These are phyloP conservation scores for Coniochaeta prunicola DNA, from an alignment of 2,329 filamentous ascomycete genomes.

Conservation along the genomic window DNA sequence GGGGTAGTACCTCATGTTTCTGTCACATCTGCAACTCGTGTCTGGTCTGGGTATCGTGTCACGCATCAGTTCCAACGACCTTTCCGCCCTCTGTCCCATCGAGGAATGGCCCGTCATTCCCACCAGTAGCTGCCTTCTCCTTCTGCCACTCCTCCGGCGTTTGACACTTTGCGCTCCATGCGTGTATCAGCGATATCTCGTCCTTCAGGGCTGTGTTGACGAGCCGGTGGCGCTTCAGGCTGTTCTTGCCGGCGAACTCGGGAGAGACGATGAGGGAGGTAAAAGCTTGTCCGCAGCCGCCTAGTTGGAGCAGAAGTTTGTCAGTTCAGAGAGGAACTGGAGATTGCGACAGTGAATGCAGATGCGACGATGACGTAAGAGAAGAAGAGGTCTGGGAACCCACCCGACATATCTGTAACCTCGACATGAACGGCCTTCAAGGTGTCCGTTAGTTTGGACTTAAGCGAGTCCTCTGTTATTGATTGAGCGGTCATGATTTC, in stretches of 20 bases:
- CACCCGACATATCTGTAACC: slow-evolving; percentile 90
- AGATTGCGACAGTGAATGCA: background rate
- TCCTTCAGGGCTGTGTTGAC: slow-evolving; percentile 78
- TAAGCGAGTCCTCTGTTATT: slow-evolving; percentile 68
- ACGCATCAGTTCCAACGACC: slow-evolving; percentile 28
- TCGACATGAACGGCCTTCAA: slow-evolving; percentile 74
- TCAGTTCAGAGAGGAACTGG: background rate
- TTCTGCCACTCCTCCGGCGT: slow-evolving; percentile 85
- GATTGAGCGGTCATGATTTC: slow-evolving; percentile 43
- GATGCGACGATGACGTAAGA: slow-evolving; percentile 1
- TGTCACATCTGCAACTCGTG: background rate
- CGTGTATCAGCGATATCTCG: slow-evolving; percentile 87
- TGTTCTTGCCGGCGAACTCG: slow-evolving; percentile 63
- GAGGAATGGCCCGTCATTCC: slow-evolving; percentile 26
- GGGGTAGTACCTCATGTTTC: background rate
- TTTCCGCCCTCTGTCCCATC: slow-evolving; percentile 36
- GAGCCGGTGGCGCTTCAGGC: slow-evolving; percentile 76
- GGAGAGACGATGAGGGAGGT: slow-evolving; percentile 55
- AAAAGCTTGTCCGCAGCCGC: slow-evolving; percentile 56
- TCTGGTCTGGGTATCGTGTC: background rate
- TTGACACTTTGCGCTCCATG: slow-evolving; percentile 91
- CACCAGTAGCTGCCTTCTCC: slow-evolving; percentile 34
- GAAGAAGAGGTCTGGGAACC: slow-evolving; percentile 10
- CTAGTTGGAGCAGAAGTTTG: slow-evolving; percentile 23
- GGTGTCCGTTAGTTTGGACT: slow-evolving; percentile 58